Conservation (phyloP, 1,284 basidiomycete species). For the Tilletia caries region DNA sequence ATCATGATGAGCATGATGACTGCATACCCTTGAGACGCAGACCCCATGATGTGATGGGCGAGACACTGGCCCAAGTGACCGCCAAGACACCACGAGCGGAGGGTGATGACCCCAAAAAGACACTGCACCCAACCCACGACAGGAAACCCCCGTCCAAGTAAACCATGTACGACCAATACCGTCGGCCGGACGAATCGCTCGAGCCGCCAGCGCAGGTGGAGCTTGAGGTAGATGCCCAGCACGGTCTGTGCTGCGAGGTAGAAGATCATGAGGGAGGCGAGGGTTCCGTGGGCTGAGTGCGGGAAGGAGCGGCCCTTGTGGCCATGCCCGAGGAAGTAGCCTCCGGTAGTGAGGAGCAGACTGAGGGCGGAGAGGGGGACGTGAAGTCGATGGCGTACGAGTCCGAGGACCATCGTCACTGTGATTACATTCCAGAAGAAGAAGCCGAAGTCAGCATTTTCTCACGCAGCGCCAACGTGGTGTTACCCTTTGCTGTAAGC, state of each 20-base stretch:
- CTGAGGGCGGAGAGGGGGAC: constrained; percentile 42
- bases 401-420: constrained; percentile 49
- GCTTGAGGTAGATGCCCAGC: constrained; percentile 84
- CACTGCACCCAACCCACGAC: constrained; percentile 66
- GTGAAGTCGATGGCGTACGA: constrained; percentile 47
- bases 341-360: constrained; percentile 36
- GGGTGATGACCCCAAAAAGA: constrained; percentile 39
- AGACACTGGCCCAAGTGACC: constrained; percentile 60
- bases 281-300: constrained; percentile 47
- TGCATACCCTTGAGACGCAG: constrained; percentile 69
- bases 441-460: no score
- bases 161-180: constrained; percentile 70
- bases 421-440: neutral
- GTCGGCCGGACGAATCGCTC: constrained; percentile 70
- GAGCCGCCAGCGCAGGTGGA: constrained; percentile 69
- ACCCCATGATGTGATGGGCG: constrained; percentile 66
- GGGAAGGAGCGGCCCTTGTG: constrained; percentile 47
- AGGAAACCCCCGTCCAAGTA: constrained; percentile 80
- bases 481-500: constrained; percentile 6
- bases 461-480: no score
- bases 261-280: constrained; percentile 41
- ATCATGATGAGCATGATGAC: constrained; percentile 78
- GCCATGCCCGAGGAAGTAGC: constrained; percentile 45
- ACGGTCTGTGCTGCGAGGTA: constrained; percentile 61
- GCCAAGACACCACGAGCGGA: constrained; percentile 65